Conservation (phyloP, 192 early-diverging fungal genomes). For the Coemansia sp. region DNA sequence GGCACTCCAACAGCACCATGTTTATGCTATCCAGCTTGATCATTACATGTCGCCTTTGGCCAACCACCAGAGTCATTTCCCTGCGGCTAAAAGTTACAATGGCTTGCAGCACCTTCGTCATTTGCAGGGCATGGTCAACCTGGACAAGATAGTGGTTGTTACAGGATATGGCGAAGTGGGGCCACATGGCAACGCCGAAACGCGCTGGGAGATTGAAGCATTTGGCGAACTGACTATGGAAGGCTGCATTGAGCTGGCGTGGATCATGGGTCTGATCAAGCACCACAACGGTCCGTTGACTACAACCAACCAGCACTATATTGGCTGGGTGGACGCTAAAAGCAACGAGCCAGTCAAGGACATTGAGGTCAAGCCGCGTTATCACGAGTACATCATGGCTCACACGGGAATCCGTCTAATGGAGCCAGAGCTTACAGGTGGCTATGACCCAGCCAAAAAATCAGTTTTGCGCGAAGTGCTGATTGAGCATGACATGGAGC, state of each 20-base stretch:
- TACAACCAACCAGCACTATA: slow-evolving; percentile 4
- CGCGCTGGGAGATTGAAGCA: slow-evolving; percentile 95
- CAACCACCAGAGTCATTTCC: slow-evolving; percentile 85
- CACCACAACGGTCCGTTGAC: slow-evolving; percentile 60
- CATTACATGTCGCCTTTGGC: slow-evolving; percentile 57
- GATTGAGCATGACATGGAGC: slow-evolving; percentile 79
- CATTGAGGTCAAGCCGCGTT: slow-evolving; percentile 81
- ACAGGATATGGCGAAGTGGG: slow-evolving; percentile 77
- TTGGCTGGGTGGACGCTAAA: slow-evolving; percentile 87
- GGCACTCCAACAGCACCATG: background rate
- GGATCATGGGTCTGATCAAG: slow-evolving; percentile 93
- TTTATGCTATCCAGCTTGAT: background rate
- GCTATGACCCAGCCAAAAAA: slow-evolving; percentile 85
- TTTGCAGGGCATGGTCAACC: slow-evolving; percentile 5
- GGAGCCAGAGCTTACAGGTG: slow-evolving; percentile 73
- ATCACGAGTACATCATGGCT: slow-evolving; percentile 81
- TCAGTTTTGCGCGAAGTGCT: slow-evolving; percentile 79
- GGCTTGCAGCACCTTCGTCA: slow-evolving; percentile 59
- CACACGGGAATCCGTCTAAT: slow-evolving; percentile 55
- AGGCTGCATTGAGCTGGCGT: slow-evolving; percentile 89
- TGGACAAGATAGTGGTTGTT: slow-evolving; percentile 14
- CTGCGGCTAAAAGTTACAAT: slow-evolving; percentile 62
- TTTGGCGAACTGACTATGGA: slow-evolving; percentile 53
- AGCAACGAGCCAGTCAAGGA: slow-evolving; percentile 83
- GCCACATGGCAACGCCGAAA: slow-evolving; percentile 82